Conservation (phyloP, 2,329 filamentous ascomycete genomes). For the Metarhizium rileyi region DNA sequence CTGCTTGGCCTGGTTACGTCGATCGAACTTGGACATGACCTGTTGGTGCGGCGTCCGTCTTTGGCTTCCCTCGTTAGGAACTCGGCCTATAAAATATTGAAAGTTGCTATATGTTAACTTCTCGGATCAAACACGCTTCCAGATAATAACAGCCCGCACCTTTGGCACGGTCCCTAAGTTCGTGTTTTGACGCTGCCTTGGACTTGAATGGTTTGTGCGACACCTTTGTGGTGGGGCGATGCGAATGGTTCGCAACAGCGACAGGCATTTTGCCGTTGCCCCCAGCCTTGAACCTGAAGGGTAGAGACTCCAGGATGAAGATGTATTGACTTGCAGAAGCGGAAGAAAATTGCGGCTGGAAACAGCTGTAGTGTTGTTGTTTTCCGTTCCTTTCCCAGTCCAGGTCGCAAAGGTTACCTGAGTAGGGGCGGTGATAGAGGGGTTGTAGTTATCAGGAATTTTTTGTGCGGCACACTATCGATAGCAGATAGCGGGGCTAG, state of each 20-base stretch:
- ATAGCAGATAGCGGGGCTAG: conserved; percentile 15
- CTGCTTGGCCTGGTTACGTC: conserved; percentile 91
- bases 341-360: not conserved
- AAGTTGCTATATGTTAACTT: not conserved
- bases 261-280: conserved; percentile 66
- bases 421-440: conserved; percentile 24
- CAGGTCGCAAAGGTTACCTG: conserved; percentile 5
- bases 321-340: not conserved
- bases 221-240: conserved; percentile 85
- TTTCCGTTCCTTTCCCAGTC: not conserved
- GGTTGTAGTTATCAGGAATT: conserved; percentile 29
- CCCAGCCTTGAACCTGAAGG: conserved; percentile 82
- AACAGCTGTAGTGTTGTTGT: not conserved
- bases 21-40: conserved; percentile 94
- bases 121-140: not conserved
- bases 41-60: conserved; percentile 91
- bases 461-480: conserved; percentile 28
- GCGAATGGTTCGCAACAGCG: conserved; percentile 61
- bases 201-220: conserved; percentile 89
- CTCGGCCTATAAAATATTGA: conserved; percentile 52
- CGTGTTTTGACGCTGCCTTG: conserved; percentile 78
- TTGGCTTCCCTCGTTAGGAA: conserved; percentile 60
- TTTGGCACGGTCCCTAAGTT: conserved; percentile 76
- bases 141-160: conserved; percentile 39
- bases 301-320: conserved; percentile 58